These are phyloP conservation scores for Carex myosuroides DNA, from an alignment of 176 grass and related monocot genomes.

Conservation along the genomic window DNA sequence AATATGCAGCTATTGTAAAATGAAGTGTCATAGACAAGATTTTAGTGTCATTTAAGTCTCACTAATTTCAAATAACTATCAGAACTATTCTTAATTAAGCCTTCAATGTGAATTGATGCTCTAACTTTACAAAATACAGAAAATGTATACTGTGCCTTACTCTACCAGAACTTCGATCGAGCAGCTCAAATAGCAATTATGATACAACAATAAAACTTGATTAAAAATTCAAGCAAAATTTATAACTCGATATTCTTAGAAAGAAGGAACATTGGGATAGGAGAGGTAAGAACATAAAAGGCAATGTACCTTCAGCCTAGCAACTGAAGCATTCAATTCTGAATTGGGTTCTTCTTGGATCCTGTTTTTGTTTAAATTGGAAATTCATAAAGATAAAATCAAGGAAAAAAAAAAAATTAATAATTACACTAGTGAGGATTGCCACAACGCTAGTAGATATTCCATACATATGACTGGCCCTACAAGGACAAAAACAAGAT, in stretches of 20 bases:
- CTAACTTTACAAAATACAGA: background rate
- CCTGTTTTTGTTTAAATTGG: background rate
- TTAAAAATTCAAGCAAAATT: background rate
- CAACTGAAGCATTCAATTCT: slow-evolving; percentile 1
- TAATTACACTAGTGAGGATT: background rate
- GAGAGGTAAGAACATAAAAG: background rate
- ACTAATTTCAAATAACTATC: background rate
- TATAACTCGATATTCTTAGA: background rate
- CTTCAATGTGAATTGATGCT: background rate
- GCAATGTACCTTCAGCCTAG: background rate
- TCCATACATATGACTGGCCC: background rate
- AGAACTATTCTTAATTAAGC: background rate
- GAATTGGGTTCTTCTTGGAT: background rate
- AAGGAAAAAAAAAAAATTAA: background rate
- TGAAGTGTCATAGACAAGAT: background rate
- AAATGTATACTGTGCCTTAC: background rate
- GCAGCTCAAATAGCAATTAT: background rate
- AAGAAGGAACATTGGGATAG: background rate
- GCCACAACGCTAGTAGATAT: background rate
- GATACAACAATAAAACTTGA: background rate
- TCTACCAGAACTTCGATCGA: background rate
- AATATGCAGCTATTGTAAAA: background rate
- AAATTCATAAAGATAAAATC: background rate
- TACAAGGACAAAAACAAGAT: background rate
- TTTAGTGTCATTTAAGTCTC: background rate